A percentile compares a stretch with the other conserved stretches of the same genome.
Conservation (phyloP, 2,329 filamentous ascomycete species). For the Fusarium drepaniforme region DNA sequence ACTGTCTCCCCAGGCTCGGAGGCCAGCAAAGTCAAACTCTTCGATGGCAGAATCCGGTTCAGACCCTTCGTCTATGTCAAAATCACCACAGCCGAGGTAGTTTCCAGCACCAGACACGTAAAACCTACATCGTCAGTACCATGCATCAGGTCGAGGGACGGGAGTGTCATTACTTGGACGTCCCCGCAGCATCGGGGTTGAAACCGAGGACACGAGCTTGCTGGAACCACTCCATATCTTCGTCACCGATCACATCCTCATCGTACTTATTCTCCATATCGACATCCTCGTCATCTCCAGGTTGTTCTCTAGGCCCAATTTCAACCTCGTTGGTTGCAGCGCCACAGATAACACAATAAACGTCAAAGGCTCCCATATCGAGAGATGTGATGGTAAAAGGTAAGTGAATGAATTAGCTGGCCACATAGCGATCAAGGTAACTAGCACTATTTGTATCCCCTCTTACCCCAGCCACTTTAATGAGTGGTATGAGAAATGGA, state of each 20-base stretch:
- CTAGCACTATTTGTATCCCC: neutral
- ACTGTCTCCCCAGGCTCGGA: neutral
- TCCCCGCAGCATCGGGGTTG: neutral
- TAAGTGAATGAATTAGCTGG: neutral
- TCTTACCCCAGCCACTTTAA: neutral
- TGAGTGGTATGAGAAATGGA: neutral
- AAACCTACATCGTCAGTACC: neutral
- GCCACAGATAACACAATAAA: neutral
- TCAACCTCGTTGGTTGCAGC: neutral
- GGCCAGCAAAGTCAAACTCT: neutral
- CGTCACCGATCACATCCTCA: neutral
- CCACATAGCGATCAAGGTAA: neutral
- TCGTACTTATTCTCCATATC: neutral
- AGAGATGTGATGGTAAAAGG: neutral
- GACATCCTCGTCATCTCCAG: neutral
- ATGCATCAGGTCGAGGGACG: neutral
- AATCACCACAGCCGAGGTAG: neutral
- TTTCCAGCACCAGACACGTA: neutral
- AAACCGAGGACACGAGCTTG: neutral
- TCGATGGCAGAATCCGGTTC: neutral
- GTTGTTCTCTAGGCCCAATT: neutral
- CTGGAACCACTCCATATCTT: neutral
- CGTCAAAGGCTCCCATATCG: neutral
- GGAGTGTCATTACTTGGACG: neutral
- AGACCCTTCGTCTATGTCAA: neutral